Base-by-base conservation (phyloP, 2,329 filamentous ascomycete species). In the Huntiella savannae region DNA sequence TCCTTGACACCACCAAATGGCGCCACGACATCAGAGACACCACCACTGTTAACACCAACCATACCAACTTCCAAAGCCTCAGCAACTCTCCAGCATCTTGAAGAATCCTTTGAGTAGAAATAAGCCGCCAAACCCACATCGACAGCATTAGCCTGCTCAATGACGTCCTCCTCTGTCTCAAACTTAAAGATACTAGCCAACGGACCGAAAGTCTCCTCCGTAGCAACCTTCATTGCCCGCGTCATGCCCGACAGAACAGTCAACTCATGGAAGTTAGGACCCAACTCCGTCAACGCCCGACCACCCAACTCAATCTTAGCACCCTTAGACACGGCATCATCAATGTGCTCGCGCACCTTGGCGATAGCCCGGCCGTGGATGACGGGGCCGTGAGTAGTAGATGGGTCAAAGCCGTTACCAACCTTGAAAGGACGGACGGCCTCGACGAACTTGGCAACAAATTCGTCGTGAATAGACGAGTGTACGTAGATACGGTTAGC, bases 1-100 rank as follows among this genome's bases (percentile, higher is more conserved):
- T 85, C 70, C 64, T 91, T 91, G 40, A 91, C 78, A 53, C 83
- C 83, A 13, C 83, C 83, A 56, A 91, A 91, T 0, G 73, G 73
- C 45, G 69, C 60, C 0, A 70, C 70, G 10, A 67, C 62, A 50
- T 76, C 73, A 2, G 70, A 74, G 52, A 76, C 43, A 39, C 41
- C 7, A 11, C 3, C 33, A 16, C 35, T 46, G 45, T 60, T 60
- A 46, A 62, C 48, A 10, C 59, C 59, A 43, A 62, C 54, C 58
- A 61, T 61, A 10, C 60, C 59, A 12, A 57, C 60, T 45, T 78
- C 70, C 32, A 78, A 58, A 15, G 58, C 61, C 51, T 68, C 65
- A 17, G 63, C 62, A 28, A 69, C 58, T 28, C 64, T 58, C 59
- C 61, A 65, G 13, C 61, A 54, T 3, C 65, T 53, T 37, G 58